These are phyloP conservation scores for Anthostomella pinea DNA, from an alignment of 2,329 filamentous ascomycete genomes.

Conservation along the genomic window DNA sequence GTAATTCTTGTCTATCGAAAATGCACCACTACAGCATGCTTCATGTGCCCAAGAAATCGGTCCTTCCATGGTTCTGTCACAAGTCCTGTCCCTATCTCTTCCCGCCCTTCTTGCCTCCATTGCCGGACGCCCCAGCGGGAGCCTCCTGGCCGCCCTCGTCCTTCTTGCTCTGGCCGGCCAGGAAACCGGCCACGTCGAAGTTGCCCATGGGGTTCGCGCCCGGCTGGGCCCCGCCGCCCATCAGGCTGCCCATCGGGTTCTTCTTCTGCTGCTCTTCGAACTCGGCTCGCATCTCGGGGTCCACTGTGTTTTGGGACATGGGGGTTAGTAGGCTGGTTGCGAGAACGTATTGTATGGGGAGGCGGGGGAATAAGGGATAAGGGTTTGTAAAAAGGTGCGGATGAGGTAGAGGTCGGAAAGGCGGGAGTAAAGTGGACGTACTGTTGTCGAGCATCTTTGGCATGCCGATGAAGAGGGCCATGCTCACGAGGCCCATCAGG, in stretches of 20 bases:
- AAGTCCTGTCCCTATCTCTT: constrained; percentile 37
- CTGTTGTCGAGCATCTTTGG: constrained; percentile 95
- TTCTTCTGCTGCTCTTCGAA: constrained; percentile 87
- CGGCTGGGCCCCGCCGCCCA: constrained; percentile 39
- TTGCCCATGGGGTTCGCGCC: constrained; percentile 46
- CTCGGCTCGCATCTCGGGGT: constrained; percentile 90
- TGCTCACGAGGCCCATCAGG: constrained; percentile 78
- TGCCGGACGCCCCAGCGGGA: constrained; percentile 21
- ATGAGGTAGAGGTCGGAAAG: not conserved
- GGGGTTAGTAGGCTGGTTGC: no score
- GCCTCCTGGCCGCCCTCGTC: constrained; percentile 29
- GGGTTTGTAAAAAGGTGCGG: not conserved
- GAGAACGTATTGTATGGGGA: no score
- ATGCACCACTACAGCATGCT: no score
- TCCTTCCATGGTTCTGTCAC: no score
- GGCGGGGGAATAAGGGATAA: not conserved
- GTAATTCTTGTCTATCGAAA: no score
- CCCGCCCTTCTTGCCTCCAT: constrained; percentile 40
- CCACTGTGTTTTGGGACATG: constrained; percentile 69
- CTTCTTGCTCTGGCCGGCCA: constrained; percentile 54
- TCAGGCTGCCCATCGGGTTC: constrained; percentile 61
- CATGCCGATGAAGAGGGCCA: constrained; percentile 86
- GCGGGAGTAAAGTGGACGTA: constrained; percentile 47
- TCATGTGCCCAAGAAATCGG: no score
- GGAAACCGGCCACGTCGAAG: constrained; percentile 63